phyloP scores from a whole-genome alignment of 345 rosid genomes.

The Murraya koenigii region DNA sequence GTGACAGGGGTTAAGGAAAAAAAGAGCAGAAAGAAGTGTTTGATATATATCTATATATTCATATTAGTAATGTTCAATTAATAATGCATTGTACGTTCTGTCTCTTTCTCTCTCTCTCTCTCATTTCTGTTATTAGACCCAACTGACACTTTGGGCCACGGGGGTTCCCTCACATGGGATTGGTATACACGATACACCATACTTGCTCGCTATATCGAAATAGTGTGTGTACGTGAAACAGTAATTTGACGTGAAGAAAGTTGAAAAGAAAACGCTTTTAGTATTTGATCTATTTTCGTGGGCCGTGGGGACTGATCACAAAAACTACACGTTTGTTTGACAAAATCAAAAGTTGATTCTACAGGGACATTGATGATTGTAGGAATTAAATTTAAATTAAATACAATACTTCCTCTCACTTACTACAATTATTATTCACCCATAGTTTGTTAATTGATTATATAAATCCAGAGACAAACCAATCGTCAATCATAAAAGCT shows the following conservation, averaged over 20 bases:
- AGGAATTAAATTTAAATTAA: no score
- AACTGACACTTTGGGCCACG: not conserved
- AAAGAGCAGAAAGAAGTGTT: constrained; percentile 13
- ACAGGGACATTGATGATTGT: not conserved
- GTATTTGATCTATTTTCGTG: no score
- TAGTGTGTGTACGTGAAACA: no score
- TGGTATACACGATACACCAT: not conserved
- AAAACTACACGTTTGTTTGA: not conserved
- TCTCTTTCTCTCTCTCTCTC: not conserved
- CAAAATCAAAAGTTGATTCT: not conserved
- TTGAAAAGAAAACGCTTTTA: not conserved
- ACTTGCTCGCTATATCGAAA: no score
- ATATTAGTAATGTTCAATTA: not conserved
- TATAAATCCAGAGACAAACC: not conserved
- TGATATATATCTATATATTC: not conserved
- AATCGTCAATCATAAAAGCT: not conserved
- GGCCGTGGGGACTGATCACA: no score
- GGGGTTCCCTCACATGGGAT: constrained; percentile 4
- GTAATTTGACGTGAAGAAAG: not conserved
- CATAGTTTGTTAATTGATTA: not conserved
- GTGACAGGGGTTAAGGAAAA: constrained; percentile 22
- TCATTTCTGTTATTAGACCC: not conserved
- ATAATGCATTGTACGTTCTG: no score
- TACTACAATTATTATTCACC: not conserved
- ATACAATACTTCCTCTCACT: no score